Percentiles rank a stretch among this genome's conserved stretches.
phyloP scores from a whole-genome alignment of 1,284 basidiomycete species.

The Cryptococcus sp. region DNA sequence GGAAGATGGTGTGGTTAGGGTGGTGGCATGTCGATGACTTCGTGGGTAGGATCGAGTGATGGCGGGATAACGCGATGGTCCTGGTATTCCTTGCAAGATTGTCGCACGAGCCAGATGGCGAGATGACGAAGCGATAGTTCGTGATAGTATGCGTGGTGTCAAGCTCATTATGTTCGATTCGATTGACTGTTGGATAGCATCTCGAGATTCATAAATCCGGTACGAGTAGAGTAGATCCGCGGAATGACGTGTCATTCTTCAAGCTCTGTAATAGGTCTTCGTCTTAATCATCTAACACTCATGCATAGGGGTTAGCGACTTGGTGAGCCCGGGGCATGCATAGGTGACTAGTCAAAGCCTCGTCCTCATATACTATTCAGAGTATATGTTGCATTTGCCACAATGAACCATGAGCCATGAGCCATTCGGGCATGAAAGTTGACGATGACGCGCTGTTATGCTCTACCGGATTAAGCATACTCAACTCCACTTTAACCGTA shows the following conservation, averaged over 20 bases:
- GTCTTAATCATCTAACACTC: too few relatives aligned
- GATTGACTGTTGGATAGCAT: neutral
- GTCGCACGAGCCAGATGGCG: conserved; percentile 2
- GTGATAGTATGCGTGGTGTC: neutral
- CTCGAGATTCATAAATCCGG: too few relatives aligned
- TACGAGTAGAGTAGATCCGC: too few relatives aligned
- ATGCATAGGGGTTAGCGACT: too few relatives aligned
- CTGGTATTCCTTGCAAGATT: neutral
- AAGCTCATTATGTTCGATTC: neutral
- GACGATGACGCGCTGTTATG: conserved; percentile 6
- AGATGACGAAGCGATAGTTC: conserved; percentile 13
- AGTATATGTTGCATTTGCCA: too few relatives aligned
- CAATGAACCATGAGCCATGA: too few relatives aligned
- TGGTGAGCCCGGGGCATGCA: too few relatives aligned
- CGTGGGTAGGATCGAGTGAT: neutral
- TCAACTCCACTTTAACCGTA: too few relatives aligned
- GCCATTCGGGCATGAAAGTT: neutral
- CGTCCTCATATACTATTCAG: too few relatives aligned
- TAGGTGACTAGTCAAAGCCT: too few relatives aligned
- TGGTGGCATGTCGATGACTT: conserved; percentile 2
- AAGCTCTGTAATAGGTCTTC: neutral
- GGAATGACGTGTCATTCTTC: too few relatives aligned
- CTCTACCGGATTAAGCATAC: too few relatives aligned
- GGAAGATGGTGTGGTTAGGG: conserved; percentile 3
- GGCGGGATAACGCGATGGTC: conserved; percentile 2